These are phyloP conservation scores for Collybia mongolica DNA, from an alignment of 768 basidiomycete species.

Conservation along the genomic window DNA sequence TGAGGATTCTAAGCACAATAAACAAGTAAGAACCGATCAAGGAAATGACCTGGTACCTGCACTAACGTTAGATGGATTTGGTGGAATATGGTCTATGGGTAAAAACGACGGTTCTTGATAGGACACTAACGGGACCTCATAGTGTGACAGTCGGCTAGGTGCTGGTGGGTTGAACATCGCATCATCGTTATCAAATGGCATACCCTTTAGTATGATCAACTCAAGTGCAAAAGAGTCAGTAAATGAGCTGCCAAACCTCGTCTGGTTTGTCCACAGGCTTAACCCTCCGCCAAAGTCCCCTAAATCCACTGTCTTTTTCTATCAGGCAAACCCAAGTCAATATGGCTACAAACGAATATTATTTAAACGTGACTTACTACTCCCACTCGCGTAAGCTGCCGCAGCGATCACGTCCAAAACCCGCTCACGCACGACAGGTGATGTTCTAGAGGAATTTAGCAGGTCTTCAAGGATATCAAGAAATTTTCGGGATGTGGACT, in stretches of 20 bases:
- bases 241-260: slow-evolving; percentile 41
- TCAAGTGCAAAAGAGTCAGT: background rate
- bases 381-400: slow-evolving; percentile 67
- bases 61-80: slow-evolving; percentile 24
- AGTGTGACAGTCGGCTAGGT: slow-evolving; percentile 35
- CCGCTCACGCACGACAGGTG: slow-evolving; percentile 79
- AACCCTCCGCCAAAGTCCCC: slow-evolving; percentile 76
- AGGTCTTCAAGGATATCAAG: slow-evolving; percentile 78
- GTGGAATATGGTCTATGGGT: slow-evolving; percentile 18
- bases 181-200: slow-evolving; percentile 78
- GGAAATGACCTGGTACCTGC: slow-evolving; percentile 6
- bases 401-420: slow-evolving; percentile 81
- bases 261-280: slow-evolving; percentile 83
- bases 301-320: slow-evolving; percentile 52
- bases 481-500: slow-evolving; percentile 75
- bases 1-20: slow-evolving; percentile 17
- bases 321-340: background rate
- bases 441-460: slow-evolving; percentile 57
- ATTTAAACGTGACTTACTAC: slow-evolving; percentile 28
- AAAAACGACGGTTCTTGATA: slow-evolving; percentile 34
- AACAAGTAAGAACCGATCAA: background rate
- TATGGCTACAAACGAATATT: background rate
- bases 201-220: slow-evolving; percentile 40
- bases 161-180: slow-evolving; percentile 75
- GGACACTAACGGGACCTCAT: slow-evolving; percentile 35